Conservation (phyloP, 2,329 filamentous ascomycete genomes). For the Chrysoporthe cubensis region DNA sequence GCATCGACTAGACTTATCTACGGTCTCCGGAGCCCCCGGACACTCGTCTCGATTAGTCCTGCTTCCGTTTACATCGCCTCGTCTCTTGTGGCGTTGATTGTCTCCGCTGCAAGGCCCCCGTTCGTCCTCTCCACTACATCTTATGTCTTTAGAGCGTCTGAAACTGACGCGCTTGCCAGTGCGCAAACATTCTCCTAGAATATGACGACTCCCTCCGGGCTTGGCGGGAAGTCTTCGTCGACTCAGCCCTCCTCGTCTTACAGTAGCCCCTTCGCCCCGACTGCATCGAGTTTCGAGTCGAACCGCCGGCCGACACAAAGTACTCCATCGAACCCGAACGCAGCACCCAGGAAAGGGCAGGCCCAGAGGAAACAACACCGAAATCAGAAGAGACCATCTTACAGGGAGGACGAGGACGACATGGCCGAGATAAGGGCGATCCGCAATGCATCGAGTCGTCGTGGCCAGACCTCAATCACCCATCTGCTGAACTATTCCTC, state of each 20-base stretch:
- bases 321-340: conserved; percentile 38
- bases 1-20: not conserved
- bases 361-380: conserved; percentile 80
- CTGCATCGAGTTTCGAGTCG: conserved; percentile 54
- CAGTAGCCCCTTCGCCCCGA: conserved; percentile 45
- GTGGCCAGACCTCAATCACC: conserved; percentile 95
- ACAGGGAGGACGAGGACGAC: conserved; percentile 75
- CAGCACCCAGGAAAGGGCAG: conserved; percentile 75
- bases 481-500: conserved; percentile 94
- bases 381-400: conserved; percentile 69
- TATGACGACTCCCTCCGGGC: conserved; percentile 40
- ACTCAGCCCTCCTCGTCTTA: conserved; percentile 47
- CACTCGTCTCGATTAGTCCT: not conserved
- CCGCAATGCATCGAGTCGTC: conserved; percentile 66
- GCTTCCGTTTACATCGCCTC: not conserved
- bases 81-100: not conserved
- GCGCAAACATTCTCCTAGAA: conserved; percentile 5
- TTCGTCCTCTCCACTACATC: not conserved
- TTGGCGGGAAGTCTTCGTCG: conserved; percentile 56
- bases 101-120: not conserved
- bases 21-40: not conserved
- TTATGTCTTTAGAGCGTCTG: not conserved
- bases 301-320: conserved; percentile 51
- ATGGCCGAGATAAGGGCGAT: conserved; percentile 76
- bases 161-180: conserved; percentile 2